Evolutionary conservation across 1,284 basidiomycete species (phyloP).

Genomic region (Malassezia vespertilionis): DNA sequence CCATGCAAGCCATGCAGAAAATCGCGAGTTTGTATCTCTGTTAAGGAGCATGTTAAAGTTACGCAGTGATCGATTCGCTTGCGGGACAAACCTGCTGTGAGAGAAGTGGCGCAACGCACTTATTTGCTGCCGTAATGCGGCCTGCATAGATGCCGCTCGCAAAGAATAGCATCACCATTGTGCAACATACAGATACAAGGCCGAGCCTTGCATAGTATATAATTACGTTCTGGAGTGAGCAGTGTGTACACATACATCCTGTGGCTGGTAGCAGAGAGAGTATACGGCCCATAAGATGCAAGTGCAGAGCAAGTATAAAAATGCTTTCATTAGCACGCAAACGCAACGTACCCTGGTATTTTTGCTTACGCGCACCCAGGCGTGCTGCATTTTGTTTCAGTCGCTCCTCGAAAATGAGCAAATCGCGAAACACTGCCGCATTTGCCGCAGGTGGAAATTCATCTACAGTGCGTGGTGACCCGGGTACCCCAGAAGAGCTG

Average conservation of each 20-base stretch:
- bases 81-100: constrained; percentile 65
- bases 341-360: constrained; percentile 67
- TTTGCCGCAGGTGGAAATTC: constrained; percentile 51
- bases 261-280: not conserved
- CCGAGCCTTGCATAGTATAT: constrained; percentile 32
- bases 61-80: constrained; percentile 80
- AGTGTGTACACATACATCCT: constrained; percentile 9
- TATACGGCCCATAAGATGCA: constrained; percentile 8
- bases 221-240: constrained; percentile 15
- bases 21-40: constrained; percentile 55
- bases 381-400: constrained; percentile 81
- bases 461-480: too few relatives aligned
- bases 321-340: constrained; percentile 1
- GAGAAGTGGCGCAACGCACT: constrained; percentile 51
- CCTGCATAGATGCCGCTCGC: constrained; percentile 91
- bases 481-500: too few relatives aligned
- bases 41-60: constrained; percentile 95
- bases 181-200: constrained; percentile 48
- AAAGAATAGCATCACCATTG: constrained; percentile 86
- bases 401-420: constrained; percentile 87
- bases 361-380: constrained; percentile 66
- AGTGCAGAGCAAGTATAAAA: constrained; percentile 2
- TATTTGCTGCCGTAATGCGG: constrained; percentile 89
- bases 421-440: constrained; percentile 58
- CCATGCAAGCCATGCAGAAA: not conserved